A percentile compares a stretch with the other conserved stretches of the same genome.
phyloP scores from a whole-genome alignment of 768 basidiomycete species.

The Lactarius sp. region DNA sequence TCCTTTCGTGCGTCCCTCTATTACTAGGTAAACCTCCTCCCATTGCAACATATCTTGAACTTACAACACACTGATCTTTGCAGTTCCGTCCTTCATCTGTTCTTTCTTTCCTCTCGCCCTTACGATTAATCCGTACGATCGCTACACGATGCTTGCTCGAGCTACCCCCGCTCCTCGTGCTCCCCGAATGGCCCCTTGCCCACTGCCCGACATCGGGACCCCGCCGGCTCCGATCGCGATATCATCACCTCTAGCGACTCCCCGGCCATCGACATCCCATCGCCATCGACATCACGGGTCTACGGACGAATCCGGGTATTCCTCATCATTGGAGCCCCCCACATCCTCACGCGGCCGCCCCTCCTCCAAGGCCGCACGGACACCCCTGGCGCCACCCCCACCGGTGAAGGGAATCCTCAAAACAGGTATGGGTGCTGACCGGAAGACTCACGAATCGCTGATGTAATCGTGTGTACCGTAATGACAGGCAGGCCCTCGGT shows the following conservation, averaged over 20 bases:
- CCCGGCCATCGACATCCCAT: background rate
- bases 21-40: slow-evolving; percentile 9
- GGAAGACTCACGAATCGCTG: slow-evolving; percentile 2
- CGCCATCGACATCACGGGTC: slow-evolving; percentile 3
- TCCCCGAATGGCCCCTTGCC: slow-evolving; percentile 23
- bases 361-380: slow-evolving; percentile 8
- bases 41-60: background rate
- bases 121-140: slow-evolving; percentile 19
- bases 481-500: slow-evolving; percentile 14
- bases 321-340: slow-evolving; percentile 21
- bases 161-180: slow-evolving; percentile 8
- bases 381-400: slow-evolving; percentile 4
- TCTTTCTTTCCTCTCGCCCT: slow-evolving; percentile 2
- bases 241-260: background rate
- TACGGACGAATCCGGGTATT: slow-evolving; percentile 16
- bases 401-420: slow-evolving; percentile 25
- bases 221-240: background rate
- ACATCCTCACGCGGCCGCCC: background rate
- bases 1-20: slow-evolving; percentile 3
- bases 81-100: slow-evolving; percentile 4
- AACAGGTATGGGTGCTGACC: slow-evolving; percentile 15
- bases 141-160: slow-evolving; percentile 12
- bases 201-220: slow-evolving; percentile 17
- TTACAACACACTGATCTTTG: background rate
- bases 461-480: slow-evolving; percentile 8